Conservation (phyloP, 2,329 filamentous ascomycete species). For the Aspergillus puulaauensis region DNA sequence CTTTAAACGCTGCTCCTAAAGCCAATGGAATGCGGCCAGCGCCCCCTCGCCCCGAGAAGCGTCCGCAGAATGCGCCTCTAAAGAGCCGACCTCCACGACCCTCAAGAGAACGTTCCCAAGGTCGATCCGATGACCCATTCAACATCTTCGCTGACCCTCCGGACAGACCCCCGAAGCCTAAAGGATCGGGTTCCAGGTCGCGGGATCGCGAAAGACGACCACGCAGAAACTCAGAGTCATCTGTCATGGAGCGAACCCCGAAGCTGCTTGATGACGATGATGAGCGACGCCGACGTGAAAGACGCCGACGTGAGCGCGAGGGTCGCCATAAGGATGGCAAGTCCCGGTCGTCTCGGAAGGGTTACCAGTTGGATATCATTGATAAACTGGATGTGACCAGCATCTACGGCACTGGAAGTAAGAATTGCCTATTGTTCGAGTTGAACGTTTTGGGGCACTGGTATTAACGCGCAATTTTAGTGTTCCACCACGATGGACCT, state of each 20-base stretch:
- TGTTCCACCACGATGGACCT: constrained; percentile 96
- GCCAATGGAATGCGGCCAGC: constrained; percentile 39
- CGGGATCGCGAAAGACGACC: constrained; percentile 42
- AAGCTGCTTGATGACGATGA: constrained; percentile 50
- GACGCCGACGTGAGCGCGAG: constrained; percentile 52
- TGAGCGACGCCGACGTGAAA: constrained; percentile 51
- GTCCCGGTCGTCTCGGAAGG: constrained; percentile 39
- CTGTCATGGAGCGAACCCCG: constrained; percentile 53
- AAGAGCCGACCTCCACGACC: constrained; percentile 27
- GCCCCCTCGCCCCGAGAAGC: constrained; percentile 36
- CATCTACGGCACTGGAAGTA: constrained; percentile 89
- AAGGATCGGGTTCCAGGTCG: constrained; percentile 23
- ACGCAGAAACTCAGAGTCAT: constrained; percentile 65
- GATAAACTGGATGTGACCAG: constrained; percentile 96
- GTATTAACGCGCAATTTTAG: constrained; percentile 45
- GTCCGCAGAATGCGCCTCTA: constrained; percentile 20
- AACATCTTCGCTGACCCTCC: constrained; percentile 51
- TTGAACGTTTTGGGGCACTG: background rate
- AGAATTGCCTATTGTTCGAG: constrained; percentile 41
- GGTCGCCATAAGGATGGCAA: constrained; percentile 41
- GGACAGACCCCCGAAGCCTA: constrained; percentile 21
- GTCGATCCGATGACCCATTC: constrained; percentile 35
- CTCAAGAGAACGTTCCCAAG: constrained; percentile 24
- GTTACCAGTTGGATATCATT: constrained; percentile 72
- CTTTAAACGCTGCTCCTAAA: constrained; percentile 32